phyloP scores from a whole-genome alignment of 257 asterid genomes.

The Thymus quinquecostatus region DNA sequence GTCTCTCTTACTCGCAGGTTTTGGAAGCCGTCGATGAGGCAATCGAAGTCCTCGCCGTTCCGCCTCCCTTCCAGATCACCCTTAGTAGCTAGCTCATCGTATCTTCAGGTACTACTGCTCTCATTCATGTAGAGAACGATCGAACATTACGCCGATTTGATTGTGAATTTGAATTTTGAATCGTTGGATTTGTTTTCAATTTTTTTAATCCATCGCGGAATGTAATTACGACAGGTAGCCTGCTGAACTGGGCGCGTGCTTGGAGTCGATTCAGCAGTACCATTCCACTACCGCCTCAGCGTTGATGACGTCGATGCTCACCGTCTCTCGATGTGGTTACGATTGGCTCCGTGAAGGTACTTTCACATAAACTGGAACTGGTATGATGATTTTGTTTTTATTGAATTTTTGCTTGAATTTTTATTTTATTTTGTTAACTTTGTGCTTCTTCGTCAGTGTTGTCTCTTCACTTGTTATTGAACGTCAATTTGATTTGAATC shows the following conservation, averaged over 20 bases:
- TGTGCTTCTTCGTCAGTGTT: neutral
- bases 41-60: constrained; percentile 68
- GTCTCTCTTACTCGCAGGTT: no score
- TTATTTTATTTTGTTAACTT: no score
- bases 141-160: neutral
- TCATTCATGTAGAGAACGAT: neutral
- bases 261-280: constrained; percentile 85
- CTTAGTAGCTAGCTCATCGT: constrained; percentile 35
- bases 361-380: neutral
- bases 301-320: constrained; percentile 94
- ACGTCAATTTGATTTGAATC: neutral
- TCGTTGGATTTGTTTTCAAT: neutral
- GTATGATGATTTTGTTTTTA: no score
- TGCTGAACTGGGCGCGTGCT: constrained; percentile 78
- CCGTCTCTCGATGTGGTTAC: constrained; percentile 67
- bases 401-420: neutral
- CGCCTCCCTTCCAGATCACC: constrained; percentile 58
- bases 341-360: constrained; percentile 89
- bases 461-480: no score
- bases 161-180: neutral
- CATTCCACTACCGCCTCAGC: constrained; percentile 93
- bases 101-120: constrained; percentile 43
- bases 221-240: constrained; percentile 51
- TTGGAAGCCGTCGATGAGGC: neutral
- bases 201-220: constrained; percentile 10